These are phyloP conservation scores for Camellia lanceoleosa DNA, from an alignment of 148 eudicot genomes.

Conservation along the genomic window DNA sequence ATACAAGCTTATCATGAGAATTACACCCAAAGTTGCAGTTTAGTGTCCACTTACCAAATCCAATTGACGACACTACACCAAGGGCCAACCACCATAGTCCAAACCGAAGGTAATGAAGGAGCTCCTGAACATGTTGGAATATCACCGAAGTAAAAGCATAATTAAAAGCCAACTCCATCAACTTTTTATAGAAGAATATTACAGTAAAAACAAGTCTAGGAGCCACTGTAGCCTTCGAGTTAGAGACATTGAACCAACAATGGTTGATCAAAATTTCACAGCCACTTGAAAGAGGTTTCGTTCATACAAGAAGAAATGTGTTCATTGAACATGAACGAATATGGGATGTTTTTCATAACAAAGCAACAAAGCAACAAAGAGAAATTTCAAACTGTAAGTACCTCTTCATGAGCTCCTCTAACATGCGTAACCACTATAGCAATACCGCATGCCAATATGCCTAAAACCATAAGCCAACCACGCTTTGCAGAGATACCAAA, in stretches of 20 bases:
- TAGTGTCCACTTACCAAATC: constrained; percentile 48
- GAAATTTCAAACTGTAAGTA: constrained; percentile 9
- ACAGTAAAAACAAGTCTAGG: not conserved
- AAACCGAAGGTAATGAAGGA: constrained; percentile 49
- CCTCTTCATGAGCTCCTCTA: constrained; percentile 75
- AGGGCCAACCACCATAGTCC: constrained; percentile 85
- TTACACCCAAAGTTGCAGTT: not conserved
- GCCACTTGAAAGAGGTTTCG: not conserved
- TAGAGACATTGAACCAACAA: not conserved
- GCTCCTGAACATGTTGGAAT: constrained; percentile 68
- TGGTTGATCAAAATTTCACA: not conserved
- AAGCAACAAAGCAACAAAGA: not conserved
- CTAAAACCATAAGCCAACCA: constrained; percentile 52
- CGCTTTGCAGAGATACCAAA: constrained; percentile 47
- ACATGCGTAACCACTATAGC: constrained; percentile 39
- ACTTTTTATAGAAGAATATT: not conserved
- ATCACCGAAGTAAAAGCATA: not conserved
- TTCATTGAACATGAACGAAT: not conserved
- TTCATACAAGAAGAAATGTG: not conserved
- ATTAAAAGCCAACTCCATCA: not conserved
- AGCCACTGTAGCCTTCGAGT: not conserved
- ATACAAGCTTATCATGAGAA: not conserved
- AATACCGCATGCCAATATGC: constrained; percentile 14
- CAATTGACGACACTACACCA: constrained; percentile 88
- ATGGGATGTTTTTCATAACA: not conserved